These are phyloP conservation scores for Lasiodiplodia theobromae DNA, from an alignment of 2,329 filamentous ascomycete genomes.

Conservation along the genomic window DNA sequence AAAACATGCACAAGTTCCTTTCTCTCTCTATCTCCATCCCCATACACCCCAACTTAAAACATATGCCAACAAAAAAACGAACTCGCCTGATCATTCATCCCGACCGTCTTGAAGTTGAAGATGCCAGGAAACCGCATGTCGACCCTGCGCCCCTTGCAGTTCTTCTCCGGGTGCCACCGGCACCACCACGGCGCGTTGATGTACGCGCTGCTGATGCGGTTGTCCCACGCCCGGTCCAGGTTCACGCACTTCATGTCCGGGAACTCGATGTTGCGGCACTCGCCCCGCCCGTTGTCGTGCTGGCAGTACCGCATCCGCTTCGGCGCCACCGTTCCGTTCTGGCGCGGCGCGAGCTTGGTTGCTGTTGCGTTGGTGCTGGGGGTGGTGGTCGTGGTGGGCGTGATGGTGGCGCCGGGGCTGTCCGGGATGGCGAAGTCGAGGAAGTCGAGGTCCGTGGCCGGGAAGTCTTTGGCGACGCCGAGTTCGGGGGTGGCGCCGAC, in stretches of 20 bases:
- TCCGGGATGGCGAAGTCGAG: no score
- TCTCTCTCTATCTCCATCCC: no score
- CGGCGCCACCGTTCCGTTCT: no score
- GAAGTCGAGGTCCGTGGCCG: background rate
- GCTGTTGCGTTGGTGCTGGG: background rate
- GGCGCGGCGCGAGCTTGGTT: no score
- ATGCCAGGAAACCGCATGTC: background rate
- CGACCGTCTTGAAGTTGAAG: background rate
- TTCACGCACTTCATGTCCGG: background rate
- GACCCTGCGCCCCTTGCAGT: background rate
- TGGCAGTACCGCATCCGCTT: slow-evolving; percentile 2
- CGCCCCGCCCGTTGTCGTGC: background rate
- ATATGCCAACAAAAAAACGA: background rate
- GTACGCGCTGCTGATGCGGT: background rate
- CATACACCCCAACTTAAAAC: no score
- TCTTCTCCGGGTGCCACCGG: no score
- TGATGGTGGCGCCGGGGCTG: background rate
- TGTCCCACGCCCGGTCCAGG: background rate
- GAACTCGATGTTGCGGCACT: background rate
- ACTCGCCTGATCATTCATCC: slow-evolving; percentile 1
- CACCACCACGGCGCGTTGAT: background rate
- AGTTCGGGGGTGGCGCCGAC: background rate
- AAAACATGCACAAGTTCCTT: no score
- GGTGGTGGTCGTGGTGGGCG: background rate
- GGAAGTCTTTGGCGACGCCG: background rate